Base-by-base conservation (phyloP, 768 basidiomycete species). In the Lentinula boryana region DNA sequence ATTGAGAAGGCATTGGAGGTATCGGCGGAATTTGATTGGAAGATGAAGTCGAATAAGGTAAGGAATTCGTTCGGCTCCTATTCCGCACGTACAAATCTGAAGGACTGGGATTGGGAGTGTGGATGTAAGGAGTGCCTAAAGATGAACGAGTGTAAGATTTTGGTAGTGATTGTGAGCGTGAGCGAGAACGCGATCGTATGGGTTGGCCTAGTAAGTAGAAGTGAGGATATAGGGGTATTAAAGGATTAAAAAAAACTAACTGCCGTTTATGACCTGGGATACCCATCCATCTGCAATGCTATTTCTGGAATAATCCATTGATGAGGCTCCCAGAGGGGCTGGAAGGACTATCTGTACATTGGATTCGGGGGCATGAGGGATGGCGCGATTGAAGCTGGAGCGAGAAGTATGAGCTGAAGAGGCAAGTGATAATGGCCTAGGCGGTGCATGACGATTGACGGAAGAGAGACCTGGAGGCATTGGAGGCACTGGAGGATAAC, bases 281-380 rank as follows among this genome's bases (percentile, higher is more conserved):
- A 18, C 55, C 55, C 55, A 56, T 13, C 21, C 55, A n/a, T 56
- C 55, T 23, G 38, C 55, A 5, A 56, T 23, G 16, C 55, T 56
- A 16, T 23, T 8, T 40, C 38, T 16, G 23, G 55, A 40, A 27
- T 40, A 15, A 4, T 41, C 38, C 12, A 40, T 23, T 13, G n/a
- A 10, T 5, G 55, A 44, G 12, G 40, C 10, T 0, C 77, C 77
- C 15, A 82, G 71, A n/a, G 80, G 81, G 0, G 72, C 65, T 2
- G 81, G 81, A 5, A 81, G 67, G n/a, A 82, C 71, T 57, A 82
- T 77, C 56, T 80, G 75, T 61, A 82, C 68, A 56, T 69, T 72
- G 60, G 70, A 78, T 36, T 74, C 72, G 3, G 72, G 72, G 6
- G 68, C 68, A 61, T 81, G 80, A 23, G 80, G 79, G 7, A 75